Percentiles rank a stretch among this genome's conserved stretches.
These are phyloP conservation scores for Cochlearia excelsa DNA, from an alignment of 345 rosid genomes.

Conservation along the genomic window DNA sequence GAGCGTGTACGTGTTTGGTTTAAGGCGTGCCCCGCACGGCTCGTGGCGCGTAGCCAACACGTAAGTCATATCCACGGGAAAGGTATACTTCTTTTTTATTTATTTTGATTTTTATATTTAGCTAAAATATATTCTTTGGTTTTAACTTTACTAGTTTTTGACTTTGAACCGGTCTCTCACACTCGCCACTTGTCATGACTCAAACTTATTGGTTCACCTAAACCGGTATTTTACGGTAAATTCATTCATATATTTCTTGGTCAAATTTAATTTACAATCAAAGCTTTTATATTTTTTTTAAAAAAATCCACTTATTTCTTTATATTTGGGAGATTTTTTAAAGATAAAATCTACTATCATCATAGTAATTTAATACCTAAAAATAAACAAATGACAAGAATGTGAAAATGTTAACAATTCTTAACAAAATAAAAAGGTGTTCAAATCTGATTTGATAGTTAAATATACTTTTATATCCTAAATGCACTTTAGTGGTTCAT, in stretches of 20 bases:
- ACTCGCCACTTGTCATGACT: slow-evolving; percentile 24
- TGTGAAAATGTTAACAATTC: too few relatives aligned
- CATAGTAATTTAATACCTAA: not conserved
- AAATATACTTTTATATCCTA: too few relatives aligned
- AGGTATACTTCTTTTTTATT: slow-evolving; percentile 24
- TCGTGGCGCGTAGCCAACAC: slow-evolving; percentile 40
- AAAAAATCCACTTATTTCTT: not conserved
- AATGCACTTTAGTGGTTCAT: not conserved
- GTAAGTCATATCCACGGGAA: slow-evolving; percentile 38
- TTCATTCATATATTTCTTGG: not conserved
- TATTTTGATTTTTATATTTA: not conserved
- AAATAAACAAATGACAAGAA: too few relatives aligned
- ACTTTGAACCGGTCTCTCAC: slow-evolving; percentile 39
- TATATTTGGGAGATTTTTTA: not conserved
- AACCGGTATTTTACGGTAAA: slow-evolving; percentile 19
- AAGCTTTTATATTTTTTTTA: not conserved
- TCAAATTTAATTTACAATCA: slow-evolving; percentile 31
- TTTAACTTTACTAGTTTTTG: slow-evolving; percentile 33
- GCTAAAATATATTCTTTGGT: slow-evolving; percentile 17
- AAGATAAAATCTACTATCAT: not conserved
- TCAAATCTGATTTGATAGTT: too few relatives aligned
- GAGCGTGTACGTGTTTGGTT: slow-evolving; percentile 40
- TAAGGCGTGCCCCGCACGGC: slow-evolving; percentile 38
- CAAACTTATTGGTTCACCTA: not conserved
- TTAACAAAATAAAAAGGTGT: too few relatives aligned